Evolutionary conservation across 495 filamentous ascomycete genomes (phyloP).

Genomic region (Clavariopsis aquatica): DNA sequence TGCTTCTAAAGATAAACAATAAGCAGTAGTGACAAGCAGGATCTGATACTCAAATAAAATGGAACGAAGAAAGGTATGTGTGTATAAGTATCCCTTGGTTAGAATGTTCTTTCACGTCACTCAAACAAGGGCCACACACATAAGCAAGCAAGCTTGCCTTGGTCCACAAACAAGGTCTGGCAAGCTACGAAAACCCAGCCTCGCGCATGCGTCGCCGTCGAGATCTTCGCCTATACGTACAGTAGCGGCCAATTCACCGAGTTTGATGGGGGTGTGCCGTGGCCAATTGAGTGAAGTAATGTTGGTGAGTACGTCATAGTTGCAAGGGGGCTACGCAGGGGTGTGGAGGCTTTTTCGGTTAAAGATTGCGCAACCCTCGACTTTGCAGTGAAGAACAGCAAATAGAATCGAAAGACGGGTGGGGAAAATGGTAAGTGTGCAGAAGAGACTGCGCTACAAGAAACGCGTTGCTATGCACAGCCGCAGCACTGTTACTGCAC

Average conservation of each 20-base stretch:
- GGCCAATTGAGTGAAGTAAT: not conserved
- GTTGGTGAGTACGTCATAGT: slow-evolving; percentile 1
- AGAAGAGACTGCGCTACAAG: not conserved
- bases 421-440: not conserved
- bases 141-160: not conserved
- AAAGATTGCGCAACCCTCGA: not conserved
- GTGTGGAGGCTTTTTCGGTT: not conserved
- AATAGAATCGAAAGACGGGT: not conserved
- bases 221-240: not conserved
- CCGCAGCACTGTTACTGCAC: no score
- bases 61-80: not conserved
- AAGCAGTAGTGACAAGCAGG: no score
- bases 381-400: not conserved
- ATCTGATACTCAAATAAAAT: not conserved
- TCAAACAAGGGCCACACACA: slow-evolving; percentile 10
- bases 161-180: not conserved
- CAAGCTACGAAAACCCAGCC: not conserved
- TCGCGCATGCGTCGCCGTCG: not conserved
- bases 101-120: slow-evolving; percentile 24
- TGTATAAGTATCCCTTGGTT: slow-evolving; percentile 1
- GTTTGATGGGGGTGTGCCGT: not conserved
- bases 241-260: not conserved
- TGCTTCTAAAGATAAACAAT: no score
- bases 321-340: slow-evolving; percentile 1
- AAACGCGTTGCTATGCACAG: slow-evolving; percentile 6